Base-by-base conservation (phyloP, 257 asterid genomes). In the Vinca minor region DNA sequence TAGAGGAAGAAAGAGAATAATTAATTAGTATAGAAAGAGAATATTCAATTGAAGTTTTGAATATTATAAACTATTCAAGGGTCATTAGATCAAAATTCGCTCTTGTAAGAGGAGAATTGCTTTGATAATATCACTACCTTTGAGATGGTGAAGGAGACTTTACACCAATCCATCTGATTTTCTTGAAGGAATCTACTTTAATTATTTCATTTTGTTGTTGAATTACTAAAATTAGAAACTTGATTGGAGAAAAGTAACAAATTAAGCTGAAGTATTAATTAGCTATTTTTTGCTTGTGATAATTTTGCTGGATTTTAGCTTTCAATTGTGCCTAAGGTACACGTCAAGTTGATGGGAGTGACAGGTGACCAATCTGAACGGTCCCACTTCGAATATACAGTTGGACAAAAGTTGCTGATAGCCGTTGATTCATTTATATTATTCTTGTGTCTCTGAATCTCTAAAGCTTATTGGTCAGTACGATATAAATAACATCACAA, bases 261-360 rank as follows among this genome's bases (percentile, higher is more conserved):
- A 21, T 49, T 49, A 50, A 23, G 57, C 32, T 21, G 25, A 50
- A 50, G 21, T 49, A 29, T 55, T 55, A 55, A 31, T 55, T 55
- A 55, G 6, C 41, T 1, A 31, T n/a, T 7, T n/a, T n/a, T n/a
- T 56, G 59, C 59, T 4, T 28, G 59, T 54, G 59, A 28, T 31
- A 17, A 31, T 31, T 8, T 56, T 56, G 5, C 26, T 34, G 2
- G 13, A 56, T 39, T 65, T 49, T 29, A 17, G 36, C 39, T 28
- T 14, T 55, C 39, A 29, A 6, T 29, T 31, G 59, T 64, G 59
- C 62, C 41, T 31, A n/a, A 34, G 64, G 56, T 42, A 59, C 59
- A 65, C 71, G 49, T 66, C 70, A 71, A 48, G 63, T 59, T 26
- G 67, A 50, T 39, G 63, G 59, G 59, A 71, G 48, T 49, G 71